A percentile compares a stretch with the other conserved stretches of the same genome.
These are phyloP conservation scores for Lojkania enalia DNA, from an alignment of 2,329 filamentous ascomycete genomes.

Conservation along the genomic window DNA sequence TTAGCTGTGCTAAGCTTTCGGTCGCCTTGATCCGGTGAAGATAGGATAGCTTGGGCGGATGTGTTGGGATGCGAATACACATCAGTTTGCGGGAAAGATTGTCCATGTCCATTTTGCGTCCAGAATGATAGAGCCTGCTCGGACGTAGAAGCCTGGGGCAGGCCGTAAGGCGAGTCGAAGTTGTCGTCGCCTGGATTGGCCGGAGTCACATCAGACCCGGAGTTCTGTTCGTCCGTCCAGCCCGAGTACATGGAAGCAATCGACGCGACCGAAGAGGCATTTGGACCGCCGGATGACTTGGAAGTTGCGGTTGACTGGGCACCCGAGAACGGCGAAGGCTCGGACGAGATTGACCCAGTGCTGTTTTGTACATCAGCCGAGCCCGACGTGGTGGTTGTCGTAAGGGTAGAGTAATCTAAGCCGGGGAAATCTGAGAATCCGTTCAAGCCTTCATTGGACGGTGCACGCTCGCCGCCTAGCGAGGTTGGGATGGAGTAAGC, in stretches of 20 bases:
- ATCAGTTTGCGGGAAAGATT: constrained; percentile 29
- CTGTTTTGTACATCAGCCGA: constrained; percentile 34
- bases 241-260: constrained; percentile 42
- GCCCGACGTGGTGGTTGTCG: constrained; percentile 25
- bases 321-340: constrained; percentile 42
- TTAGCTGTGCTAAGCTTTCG: constrained; percentile 35
- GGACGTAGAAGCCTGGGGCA: constrained; percentile 35
- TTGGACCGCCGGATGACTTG: constrained; percentile 38
- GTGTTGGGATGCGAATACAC: constrained; percentile 43
- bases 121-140: constrained; percentile 38
- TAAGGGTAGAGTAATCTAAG: constrained; percentile 31
- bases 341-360: constrained; percentile 36
- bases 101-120: constrained; percentile 24
- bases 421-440: constrained; percentile 32
- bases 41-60: constrained; percentile 41
- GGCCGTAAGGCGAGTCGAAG: constrained; percentile 34
- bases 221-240: constrained; percentile 39
- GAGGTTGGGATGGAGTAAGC: constrained; percentile 29
- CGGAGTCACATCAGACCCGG: constrained; percentile 25
- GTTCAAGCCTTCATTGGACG: constrained; percentile 27
- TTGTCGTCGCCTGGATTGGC: constrained; percentile 32
- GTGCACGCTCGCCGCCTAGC: constrained; percentile 25
- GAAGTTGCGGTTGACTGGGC: constrained; percentile 34
- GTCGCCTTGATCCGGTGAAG: constrained; percentile 37
- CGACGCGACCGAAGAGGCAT: constrained; percentile 38